Base-by-base conservation (phyloP, 2,329 filamentous ascomycete species). In the Periconia sp. region DNA sequence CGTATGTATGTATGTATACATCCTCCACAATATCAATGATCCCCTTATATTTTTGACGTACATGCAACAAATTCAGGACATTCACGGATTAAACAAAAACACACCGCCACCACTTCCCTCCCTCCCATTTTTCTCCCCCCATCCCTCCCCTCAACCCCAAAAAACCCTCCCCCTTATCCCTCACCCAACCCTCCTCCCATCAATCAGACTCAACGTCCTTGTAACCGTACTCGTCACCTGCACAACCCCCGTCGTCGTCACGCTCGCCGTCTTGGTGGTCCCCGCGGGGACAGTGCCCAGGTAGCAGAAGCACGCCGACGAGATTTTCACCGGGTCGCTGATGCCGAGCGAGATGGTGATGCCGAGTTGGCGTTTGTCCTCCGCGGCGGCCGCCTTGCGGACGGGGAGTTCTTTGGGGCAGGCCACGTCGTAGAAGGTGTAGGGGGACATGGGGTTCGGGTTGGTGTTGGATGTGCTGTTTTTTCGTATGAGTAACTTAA, bases 361-460 rank as follows among this genome's bases (percentile, higher is more conserved):
- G 23, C 23, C 23, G 23, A 27, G 23, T 46, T 71, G 68, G 40
- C 68, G 63, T 51, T 70, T 49, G n/a, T n/a, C n/a, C 14, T 23
- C 19, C 2, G 6, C 35, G 17, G 35, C 6, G 11, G 33, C 33
- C 5, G 6, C 13, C 42, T 44, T 70, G 49, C 53, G 57, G 10
- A 71, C 64, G 15, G 67, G 66, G 17, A 71, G 62, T 46, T 69
- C 68, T 1, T 20, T 35, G 37, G 67, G 66, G 55, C 68, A 71
- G 9, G 54, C 11, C 2, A 41, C 33, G 46, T 71, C 65, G 60
- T 71, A 71, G 59, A 71, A 71, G 10, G 67, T 69, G 59, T 71
- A 71, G 2, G 68, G 68, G 1, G 64, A 68, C 59, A 60, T 65
- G 43, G 68, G 68, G 56, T 71, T 71, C 57, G 63, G 62, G 53